phyloP scores from a whole-genome alignment of 192 early-diverging fungal genomes.

The Coemansia sp. region DNA sequence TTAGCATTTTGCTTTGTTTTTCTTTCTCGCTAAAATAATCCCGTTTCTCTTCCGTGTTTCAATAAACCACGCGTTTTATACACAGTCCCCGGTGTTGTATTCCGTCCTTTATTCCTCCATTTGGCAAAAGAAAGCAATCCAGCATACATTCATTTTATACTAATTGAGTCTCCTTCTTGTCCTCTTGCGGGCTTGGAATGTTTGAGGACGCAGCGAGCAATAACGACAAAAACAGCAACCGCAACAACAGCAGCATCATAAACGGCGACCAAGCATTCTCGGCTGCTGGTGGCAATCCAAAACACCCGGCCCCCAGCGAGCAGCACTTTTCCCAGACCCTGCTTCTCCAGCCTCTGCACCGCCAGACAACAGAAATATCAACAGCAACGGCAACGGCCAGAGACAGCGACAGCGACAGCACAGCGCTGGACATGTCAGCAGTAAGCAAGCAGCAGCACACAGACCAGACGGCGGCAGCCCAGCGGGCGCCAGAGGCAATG shows the following conservation, averaged over 20 bases:
- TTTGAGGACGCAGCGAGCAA: slow-evolving; percentile 22
- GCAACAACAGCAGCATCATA: slow-evolving; percentile 8
- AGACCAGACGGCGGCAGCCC: background rate
- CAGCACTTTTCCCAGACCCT: background rate
- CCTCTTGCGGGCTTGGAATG: slow-evolving; percentile 15
- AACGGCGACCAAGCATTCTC: background rate
- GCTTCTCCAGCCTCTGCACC: slow-evolving; percentile 1
- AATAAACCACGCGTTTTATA: background rate
- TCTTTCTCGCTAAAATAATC: background rate
- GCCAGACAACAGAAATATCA: background rate
- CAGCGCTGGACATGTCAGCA: slow-evolving; percentile 11
- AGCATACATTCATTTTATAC: background rate
- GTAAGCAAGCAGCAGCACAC: background rate
- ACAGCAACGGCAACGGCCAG: background rate
- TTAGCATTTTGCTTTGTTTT: background rate
- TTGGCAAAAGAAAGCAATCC: background rate
- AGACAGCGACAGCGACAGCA: slow-evolving; percentile 9
- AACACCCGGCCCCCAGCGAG: too few species aligned
- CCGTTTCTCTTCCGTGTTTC: background rate
- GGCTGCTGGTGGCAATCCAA: too few species aligned
- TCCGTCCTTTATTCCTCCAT: too few species aligned
- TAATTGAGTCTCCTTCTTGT: background rate
- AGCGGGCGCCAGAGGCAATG: background rate
- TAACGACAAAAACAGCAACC: slow-evolving; percentile 9
- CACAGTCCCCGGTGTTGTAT: background rate